Evolutionary conservation across 495 filamentous ascomycete genomes (phyloP), one percentile per base, ranked within the genome.

Genomic region (Hypoxylon fuscum): DNA sequence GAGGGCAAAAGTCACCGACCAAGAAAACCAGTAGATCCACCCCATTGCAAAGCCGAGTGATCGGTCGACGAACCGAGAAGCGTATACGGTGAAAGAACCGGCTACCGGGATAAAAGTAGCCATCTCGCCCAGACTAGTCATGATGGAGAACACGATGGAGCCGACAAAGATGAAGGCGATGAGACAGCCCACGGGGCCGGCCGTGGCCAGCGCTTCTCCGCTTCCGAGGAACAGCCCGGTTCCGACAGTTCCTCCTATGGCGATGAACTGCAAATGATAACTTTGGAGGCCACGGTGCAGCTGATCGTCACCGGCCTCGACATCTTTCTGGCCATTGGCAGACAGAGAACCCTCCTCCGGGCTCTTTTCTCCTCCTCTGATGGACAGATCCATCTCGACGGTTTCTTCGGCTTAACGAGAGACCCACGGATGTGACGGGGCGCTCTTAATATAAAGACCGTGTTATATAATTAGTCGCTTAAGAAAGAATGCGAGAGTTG

Each of bases 11-110:
- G 88, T 91, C 32, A 87, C 86, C 15, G 79, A 72, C 76, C 69
- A 65, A 38, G 71, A 77, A 42, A 80, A 79, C 80, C 77, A 81
- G 55, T 81, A 82, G 45, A 78, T 71, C 89, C 90, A 93, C 22
- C 89, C 90, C 71, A 93, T 87, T 15, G 90, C 85, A 68, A 93
- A 93, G 32, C 90, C 90, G 62, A 94, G 72, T 58, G 88, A 87
- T 29, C 84, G 82, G 62, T 92, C 88, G 54, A 89, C 82, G 52
- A 91, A 88, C 38, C 90, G 83, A 32, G 88, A 81, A 43, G 87
- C 88, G 68, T 90, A 93, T 32, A 88, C 77, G 17, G 90, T 89
- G 66, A 93, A 91, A 6, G 87, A 84, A 51, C 91, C 90, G 11
- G 89, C 84, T 22, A 92, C 81, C 5, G 90, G 90, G 14, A 92